These are phyloP conservation scores for Pascua sp. DNA, from an alignment of 1,284 basidiomycete species.

Conservation along the genomic window DNA sequence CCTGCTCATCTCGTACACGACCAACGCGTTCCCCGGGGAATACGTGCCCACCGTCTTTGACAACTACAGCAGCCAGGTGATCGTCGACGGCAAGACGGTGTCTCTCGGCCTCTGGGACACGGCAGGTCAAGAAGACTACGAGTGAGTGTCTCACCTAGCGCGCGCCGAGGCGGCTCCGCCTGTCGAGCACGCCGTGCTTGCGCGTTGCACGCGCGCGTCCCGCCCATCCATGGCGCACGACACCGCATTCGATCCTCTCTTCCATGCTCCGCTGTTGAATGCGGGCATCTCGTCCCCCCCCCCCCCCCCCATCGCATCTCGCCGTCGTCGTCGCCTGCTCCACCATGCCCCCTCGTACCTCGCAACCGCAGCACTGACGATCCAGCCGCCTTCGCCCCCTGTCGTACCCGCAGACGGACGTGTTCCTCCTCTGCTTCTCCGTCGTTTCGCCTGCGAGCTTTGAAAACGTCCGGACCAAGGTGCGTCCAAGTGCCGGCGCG, in stretches of 20 bases:
- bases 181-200: background rate
- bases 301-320: too few species aligned
- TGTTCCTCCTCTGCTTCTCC: constrained; percentile 98
- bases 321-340: too few species aligned
- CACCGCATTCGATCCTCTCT: too few species aligned
- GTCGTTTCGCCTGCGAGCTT: constrained; percentile 95
- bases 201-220: background rate
- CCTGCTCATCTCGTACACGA: constrained; percentile 94
- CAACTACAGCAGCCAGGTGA: constrained; percentile 62
- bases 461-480: constrained; percentile 98
- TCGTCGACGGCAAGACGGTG: constrained; percentile 98
- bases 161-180: background rate
- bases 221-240: too few species aligned
- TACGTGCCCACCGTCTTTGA: constrained; percentile 82
- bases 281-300: too few species aligned
- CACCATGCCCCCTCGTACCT: too few species aligned
- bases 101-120: constrained; percentile 98
- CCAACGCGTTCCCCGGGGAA: constrained; percentile 82
- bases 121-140: constrained; percentile 90
- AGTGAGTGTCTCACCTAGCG: constrained; percentile 31
- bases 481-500: constrained; percentile 33
- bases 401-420: constrained; percentile 98
- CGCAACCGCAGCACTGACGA: background rate
- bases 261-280: too few species aligned
- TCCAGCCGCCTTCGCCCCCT: constrained; percentile 90